Percentiles rank a stretch among this genome's conserved stretches.
Evolutionary conservation across 495 filamentous ascomycete species (phyloP).

Genomic region (Podospora sp.): DNA sequence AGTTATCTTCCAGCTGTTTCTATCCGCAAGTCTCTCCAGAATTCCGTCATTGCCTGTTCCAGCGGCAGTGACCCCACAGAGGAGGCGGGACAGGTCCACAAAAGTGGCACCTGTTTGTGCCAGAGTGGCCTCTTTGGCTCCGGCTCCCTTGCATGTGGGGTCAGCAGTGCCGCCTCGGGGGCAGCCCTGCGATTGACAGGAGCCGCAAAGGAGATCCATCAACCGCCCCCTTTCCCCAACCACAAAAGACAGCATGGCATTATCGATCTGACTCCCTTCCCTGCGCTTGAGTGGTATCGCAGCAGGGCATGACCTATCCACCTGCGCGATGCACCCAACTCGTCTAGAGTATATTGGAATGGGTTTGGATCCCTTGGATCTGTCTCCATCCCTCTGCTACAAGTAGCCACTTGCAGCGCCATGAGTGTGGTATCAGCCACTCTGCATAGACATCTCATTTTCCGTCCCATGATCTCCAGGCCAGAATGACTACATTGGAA

Average conservation of each 20-base stretch:
- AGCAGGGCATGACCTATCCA: background rate
- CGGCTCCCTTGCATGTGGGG: conserved; percentile 6
- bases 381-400: background rate
- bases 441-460: background rate
- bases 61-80: conserved; percentile 6
- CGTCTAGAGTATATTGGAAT: background rate
- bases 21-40: background rate
- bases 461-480: background rate
- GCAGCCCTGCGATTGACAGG: conserved; percentile 5
- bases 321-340: background rate
- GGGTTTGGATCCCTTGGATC: background rate
- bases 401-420: too few relatives aligned
- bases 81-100: background rate
- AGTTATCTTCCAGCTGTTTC: conserved; percentile 13
- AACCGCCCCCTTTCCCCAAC: background rate
- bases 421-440: background rate
- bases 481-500: background rate
- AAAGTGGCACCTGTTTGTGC: conserved; percentile 31
- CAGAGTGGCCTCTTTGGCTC: conserved; percentile 40
- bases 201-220: background rate
- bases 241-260: conserved; percentile 21
- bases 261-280: conserved; percentile 16
- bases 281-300: background rate
- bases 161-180: conserved; percentile 8
- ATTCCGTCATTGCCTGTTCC: background rate